phyloP scores from a whole-genome alignment of 495 filamentous ascomycete species.

The Aspergillus carlsbadensis region DNA sequence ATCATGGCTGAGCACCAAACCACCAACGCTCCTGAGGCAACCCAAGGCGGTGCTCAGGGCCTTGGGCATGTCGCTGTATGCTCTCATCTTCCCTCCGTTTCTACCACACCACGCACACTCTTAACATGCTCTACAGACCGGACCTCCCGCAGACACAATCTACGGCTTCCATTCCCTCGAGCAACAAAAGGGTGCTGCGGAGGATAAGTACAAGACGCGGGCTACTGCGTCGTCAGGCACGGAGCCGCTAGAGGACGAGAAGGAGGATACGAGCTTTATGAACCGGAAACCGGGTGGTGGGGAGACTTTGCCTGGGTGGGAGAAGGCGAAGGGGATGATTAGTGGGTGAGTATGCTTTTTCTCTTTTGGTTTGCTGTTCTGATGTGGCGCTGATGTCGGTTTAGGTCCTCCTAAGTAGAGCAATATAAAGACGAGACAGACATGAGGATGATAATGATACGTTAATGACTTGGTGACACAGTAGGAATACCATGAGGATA shows the following conservation, averaged over 20 bases:
- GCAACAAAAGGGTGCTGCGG: conserved; percentile 34
- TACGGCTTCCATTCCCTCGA: conserved; percentile 30
- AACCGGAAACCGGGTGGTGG: conserved; percentile 30
- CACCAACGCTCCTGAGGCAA: conserved; percentile 19
- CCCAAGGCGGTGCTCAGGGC: conserved; percentile 23
- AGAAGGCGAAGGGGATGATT: conserved; percentile 22
- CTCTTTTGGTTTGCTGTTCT: background rate
- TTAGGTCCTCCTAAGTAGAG: background rate
- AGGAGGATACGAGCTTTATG: conserved; percentile 42
- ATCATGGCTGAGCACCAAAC: conserved; percentile 8
- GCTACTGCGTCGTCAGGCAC: conserved; percentile 16
- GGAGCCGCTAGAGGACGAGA: conserved; percentile 24
- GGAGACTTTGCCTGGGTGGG: conserved; percentile 37
- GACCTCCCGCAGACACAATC: conserved; percentile 25
- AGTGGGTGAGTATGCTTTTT: conserved; percentile 28
- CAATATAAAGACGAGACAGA: background rate
- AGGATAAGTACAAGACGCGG: conserved; percentile 22
- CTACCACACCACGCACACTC: background rate
- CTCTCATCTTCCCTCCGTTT: background rate
- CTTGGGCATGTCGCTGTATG: conserved; percentile 30
- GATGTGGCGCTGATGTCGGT: background rate
- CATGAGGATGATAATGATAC: background rate
- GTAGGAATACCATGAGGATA: too few species aligned
- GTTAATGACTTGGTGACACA: background rate
- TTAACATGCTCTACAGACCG: conserved; percentile 16